phyloP scores from a whole-genome alignment of 331 rosid genomes.

The Pyracantha coccinea region DNA sequence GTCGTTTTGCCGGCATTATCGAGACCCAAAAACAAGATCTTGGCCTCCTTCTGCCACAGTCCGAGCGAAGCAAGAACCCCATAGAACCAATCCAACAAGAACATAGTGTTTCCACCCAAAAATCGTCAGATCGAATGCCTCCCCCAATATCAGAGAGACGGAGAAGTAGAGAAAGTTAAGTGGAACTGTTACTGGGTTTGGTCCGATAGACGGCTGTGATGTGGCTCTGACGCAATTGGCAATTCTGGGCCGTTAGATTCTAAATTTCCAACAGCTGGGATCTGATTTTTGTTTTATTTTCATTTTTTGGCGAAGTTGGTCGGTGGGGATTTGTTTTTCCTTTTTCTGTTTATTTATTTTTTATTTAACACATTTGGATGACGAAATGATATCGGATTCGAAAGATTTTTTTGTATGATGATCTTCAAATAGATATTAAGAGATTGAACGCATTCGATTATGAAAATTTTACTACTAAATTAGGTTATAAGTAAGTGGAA shows the following conservation, averaged over 20 bases:
- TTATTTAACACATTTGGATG: too few relatives aligned
- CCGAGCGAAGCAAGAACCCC: slow-evolving; percentile 85
- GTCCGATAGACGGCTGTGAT: background rate
- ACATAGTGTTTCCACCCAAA: slow-evolving; percentile 29
- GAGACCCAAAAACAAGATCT: slow-evolving; percentile 85
- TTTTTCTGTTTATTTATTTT: too few relatives aligned
- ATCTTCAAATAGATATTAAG: too few relatives aligned
- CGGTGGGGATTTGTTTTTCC: too few relatives aligned
- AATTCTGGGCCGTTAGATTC: slow-evolving; percentile 2
- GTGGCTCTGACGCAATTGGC: too few relatives aligned
- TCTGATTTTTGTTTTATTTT: too few relatives aligned
- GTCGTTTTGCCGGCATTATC: slow-evolving; percentile 92
- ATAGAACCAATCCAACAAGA: slow-evolving; percentile 76
- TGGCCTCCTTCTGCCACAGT: slow-evolving; percentile 88
- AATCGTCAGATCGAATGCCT: slow-evolving; percentile 21
- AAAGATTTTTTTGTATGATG: too few relatives aligned
- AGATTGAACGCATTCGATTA: rapidly evolving
- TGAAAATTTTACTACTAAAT: too few relatives aligned
- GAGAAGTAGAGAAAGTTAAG: too few relatives aligned
- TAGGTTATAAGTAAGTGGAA: too few relatives aligned
- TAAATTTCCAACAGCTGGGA: background rate
- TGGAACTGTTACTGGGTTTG: background rate
- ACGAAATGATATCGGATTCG: rapidly evolving
- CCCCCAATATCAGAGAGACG: slow-evolving; percentile 10
- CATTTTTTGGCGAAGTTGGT: too few relatives aligned